Evolutionary conservation across 2,329 filamentous ascomycete species (phyloP).

Genomic region (Penicillium sp.): DNA sequence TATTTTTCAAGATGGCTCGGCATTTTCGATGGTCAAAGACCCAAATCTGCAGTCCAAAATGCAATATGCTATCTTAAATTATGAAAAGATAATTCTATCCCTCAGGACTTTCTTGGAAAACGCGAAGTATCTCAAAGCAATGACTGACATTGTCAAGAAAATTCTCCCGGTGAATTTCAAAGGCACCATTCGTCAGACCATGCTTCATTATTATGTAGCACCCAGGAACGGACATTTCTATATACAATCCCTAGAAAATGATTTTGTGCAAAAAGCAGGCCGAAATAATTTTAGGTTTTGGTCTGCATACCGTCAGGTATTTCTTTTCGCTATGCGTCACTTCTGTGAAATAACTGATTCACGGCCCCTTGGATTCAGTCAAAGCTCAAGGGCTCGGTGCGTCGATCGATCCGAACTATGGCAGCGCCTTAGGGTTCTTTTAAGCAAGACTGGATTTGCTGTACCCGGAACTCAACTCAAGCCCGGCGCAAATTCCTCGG

Average conservation of each 20-base stretch:
- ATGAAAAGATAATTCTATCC: constrained; percentile 14
- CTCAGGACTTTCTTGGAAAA: constrained; percentile 14
- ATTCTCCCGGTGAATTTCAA: constrained; percentile 13
- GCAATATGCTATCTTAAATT: constrained; percentile 3
- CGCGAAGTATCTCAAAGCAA: constrained; percentile 17
- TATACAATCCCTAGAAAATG: constrained; percentile 11
- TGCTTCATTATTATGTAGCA: constrained; percentile 9
- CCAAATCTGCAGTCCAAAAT: background rate
- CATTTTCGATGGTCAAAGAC: constrained; percentile 4
- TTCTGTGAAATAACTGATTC: constrained; percentile 13
- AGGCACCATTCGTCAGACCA: constrained; percentile 10
- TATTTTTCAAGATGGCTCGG: constrained; percentile 2
- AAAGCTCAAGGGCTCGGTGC: background rate
- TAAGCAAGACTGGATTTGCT: constrained; percentile 9
- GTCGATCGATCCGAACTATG: constrained; percentile 12
- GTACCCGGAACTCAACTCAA: constrained; percentile 1
- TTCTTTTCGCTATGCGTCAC: constrained; percentile 17
- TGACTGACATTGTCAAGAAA: constrained; percentile 15
- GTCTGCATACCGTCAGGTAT: constrained; percentile 15
- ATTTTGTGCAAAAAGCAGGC: background rate
- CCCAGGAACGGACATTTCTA: background rate
- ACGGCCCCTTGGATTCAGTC: constrained; percentile 5
- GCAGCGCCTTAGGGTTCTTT: constrained; percentile 3
- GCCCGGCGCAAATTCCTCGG: background rate
- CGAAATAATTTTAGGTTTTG: constrained; percentile 4